Conservation (phyloP, 2,329 filamentous ascomycete genomes). For the Parastagonospora nodorum region DNA sequence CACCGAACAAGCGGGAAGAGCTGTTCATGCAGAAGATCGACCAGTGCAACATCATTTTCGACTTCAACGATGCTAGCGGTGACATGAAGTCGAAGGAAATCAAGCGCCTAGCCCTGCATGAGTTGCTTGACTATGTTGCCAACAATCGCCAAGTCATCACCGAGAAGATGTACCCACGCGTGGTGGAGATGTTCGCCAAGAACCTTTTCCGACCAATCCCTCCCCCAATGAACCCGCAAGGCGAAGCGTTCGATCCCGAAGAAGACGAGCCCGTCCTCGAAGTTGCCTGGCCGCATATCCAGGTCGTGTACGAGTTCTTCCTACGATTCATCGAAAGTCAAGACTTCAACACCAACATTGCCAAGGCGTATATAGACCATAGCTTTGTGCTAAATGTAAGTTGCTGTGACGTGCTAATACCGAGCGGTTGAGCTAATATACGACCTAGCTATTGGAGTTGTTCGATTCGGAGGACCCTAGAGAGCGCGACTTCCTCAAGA, state of each 20-base stretch:
- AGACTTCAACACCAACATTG: conserved; percentile 99
- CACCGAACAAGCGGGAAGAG: conserved; percentile 91
- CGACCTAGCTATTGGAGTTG: conserved; percentile 86
- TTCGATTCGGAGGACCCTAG: conserved; percentile 98
- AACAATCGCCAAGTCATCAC: conserved; percentile 99
- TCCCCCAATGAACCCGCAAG: conserved; percentile 95
- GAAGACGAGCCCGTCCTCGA: conserved; percentile 98
- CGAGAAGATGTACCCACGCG: conserved; percentile 97
- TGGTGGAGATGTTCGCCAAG: conserved; percentile 99
- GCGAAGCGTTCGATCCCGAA: conserved; percentile 97
- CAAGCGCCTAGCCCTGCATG: conserved; percentile 93
- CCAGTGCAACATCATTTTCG: conserved; percentile 99
- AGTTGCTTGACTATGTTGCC: conserved; percentile 95
- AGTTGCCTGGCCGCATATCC: conserved; percentile 98
- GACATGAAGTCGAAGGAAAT: conserved; percentile 99
- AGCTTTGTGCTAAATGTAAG: conserved; percentile 84
- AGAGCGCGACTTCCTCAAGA: conserved; percentile 97
- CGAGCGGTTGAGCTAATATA: conserved; percentile 18
- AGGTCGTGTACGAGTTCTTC: conserved; percentile 99
- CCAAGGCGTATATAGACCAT: conserved; percentile 98
- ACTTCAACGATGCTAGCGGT: conserved; percentile 96
- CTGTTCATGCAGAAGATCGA: conserved; percentile 99
- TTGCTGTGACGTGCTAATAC: neutral
- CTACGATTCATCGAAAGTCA: conserved; percentile 98
- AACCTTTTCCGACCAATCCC: conserved; percentile 97